phyloP scores from a whole-genome alignment of 2,329 filamentous ascomycete species.

The Alternaria consortialis region DNA sequence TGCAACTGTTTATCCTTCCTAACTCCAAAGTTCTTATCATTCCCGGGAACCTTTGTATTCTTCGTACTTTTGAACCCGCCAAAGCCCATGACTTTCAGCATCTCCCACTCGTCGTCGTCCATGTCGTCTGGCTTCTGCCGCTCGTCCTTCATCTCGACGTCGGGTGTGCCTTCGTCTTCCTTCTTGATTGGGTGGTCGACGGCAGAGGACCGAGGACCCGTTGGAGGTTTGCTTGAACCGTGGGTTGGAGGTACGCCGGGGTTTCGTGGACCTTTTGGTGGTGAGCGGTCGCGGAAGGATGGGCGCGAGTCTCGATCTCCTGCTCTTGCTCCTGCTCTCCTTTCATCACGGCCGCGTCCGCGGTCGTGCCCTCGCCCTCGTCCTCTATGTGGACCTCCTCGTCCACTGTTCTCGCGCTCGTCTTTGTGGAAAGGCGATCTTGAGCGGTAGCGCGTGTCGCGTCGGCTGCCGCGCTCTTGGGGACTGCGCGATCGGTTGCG shows the following conservation, averaged over 20 bases:
- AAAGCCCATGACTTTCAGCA: constrained; percentile 92
- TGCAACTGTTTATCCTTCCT: constrained; percentile 93
- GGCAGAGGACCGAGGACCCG: constrained; percentile 14
- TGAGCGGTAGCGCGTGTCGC: constrained; percentile 38
- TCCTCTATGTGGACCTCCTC: constrained; percentile 17
- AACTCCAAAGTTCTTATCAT: constrained; percentile 78
- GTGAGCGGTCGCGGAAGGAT: constrained; percentile 20
- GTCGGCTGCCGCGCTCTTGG: constrained; percentile 39
- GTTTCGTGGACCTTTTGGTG: constrained; percentile 39
- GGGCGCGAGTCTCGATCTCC: constrained; percentile 21
- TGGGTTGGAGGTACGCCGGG: constrained; percentile 16
- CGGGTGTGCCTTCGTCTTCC: constrained; percentile 26
- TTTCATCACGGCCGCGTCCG: constrained; percentile 23
- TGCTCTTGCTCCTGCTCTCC: constrained; percentile 12
- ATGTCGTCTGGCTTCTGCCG: constrained; percentile 50
- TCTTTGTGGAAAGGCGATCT: constrained; percentile 39
- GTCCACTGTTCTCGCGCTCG: constrained; percentile 28
- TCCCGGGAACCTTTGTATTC: constrained; percentile 86
- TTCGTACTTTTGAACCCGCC: constrained; percentile 86
- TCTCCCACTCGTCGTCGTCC: constrained; percentile 73
- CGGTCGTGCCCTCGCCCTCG: constrained; percentile 19
- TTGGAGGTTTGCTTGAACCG: constrained; percentile 14
- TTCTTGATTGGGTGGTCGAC: constrained; percentile 18
- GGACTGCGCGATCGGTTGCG: constrained; percentile 48
- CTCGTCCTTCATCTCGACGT: constrained; percentile 42